Evolutionary conservation across 192 early-diverging fungal genomes (phyloP), one percentile per base, ranked within the genome.

Genomic region (Coemansia erecta): DNA sequence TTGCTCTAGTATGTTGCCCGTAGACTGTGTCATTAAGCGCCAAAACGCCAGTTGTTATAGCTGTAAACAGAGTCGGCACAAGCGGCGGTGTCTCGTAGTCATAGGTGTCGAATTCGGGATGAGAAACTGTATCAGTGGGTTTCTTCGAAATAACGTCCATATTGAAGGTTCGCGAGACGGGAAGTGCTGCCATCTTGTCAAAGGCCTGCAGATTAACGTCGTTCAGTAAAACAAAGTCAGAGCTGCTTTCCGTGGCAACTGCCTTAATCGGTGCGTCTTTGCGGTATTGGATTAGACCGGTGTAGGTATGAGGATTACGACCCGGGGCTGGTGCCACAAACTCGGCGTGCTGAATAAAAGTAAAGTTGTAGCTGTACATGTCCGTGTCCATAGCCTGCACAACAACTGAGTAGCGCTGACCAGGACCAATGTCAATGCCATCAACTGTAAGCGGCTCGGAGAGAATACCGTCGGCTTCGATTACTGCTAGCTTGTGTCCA

Each of bases 91-190:
- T 63, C 61, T 83, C 92, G 18, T 85, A 77, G 39, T 85, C 79
- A 17, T 86, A 81, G 82, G 90, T 89, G 72, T 92, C 87, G 19
- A 81, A 65, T 56, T 83, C 89, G 64, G 86, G 87, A 73, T 87
- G 87, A 77, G 75, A 73, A 58, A 85, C 86, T 24, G 87, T 87
- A 35, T 61, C 69, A 47, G 79, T 79, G 52, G 85, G 70, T 23
- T 77, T 63, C 61, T 87, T 85, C 49, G 58, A 65, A 13, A 86
- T 75, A 4, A 73, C 70, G 49, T 86, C 54, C 7, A 31, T 31
- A 31, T 59, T 57, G 14, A 85, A 55, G 9, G 64, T 39, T 14
- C 73, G 58, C 65, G 82, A 73, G 17, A 77, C 46, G 26, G 83
- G 52, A 39, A 83, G 76, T 12, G 77, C 77, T 28, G 84, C 70